Conservation (phyloP, 192 early-diverging fungal genomes). For the Coemansia sp. region DNA sequence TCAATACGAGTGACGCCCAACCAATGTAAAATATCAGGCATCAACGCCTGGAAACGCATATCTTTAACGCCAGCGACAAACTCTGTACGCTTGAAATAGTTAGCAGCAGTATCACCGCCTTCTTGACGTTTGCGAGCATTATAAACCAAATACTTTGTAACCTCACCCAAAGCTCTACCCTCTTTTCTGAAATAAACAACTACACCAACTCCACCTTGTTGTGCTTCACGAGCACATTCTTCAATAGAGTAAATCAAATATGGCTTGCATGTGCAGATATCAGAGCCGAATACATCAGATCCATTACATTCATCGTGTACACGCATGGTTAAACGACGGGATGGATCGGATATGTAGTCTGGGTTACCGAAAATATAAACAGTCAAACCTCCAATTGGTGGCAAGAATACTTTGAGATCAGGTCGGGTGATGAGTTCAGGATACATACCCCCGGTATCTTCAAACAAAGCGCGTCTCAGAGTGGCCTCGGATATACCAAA, state of each 20-base stretch:
- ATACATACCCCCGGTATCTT: conserved; percentile 94
- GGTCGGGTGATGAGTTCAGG: conserved; percentile 91
- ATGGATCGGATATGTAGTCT: conserved; percentile 72
- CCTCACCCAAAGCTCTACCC: conserved; percentile 90
- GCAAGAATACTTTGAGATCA: conserved; percentile 90
- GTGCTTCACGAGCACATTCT: conserved; percentile 83
- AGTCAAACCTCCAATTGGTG: conserved; percentile 88
- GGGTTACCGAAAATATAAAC: conserved; percentile 94
- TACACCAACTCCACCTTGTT: conserved; percentile 88
- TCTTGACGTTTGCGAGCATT: conserved; percentile 84
- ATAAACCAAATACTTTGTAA: conserved; percentile 95
- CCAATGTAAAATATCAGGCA: conserved; percentile 97
- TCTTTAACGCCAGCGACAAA: conserved; percentile 90
- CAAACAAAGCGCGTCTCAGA: conserved; percentile 80
- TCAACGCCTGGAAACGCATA: conserved; percentile 94
- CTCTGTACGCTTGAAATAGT: conserved; percentile 87
- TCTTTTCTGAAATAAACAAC: conserved; percentile 97
- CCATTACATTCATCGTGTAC: conserved; percentile 98
- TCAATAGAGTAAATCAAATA: conserved; percentile 87
- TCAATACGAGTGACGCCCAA: conserved; percentile 92
- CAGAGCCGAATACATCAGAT: conserved; percentile 80
- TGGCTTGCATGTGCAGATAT: conserved; percentile 82
- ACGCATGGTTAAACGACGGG: conserved; percentile 75
- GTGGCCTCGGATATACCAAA: conserved; percentile 82
- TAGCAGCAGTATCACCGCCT: conserved; percentile 83